A percentile compares a stretch with the other conserved stretches of the same genome.
These are phyloP conservation scores for Infundibulicybe gibba DNA, from an alignment of 768 basidiomycete species.

Conservation along the genomic window DNA sequence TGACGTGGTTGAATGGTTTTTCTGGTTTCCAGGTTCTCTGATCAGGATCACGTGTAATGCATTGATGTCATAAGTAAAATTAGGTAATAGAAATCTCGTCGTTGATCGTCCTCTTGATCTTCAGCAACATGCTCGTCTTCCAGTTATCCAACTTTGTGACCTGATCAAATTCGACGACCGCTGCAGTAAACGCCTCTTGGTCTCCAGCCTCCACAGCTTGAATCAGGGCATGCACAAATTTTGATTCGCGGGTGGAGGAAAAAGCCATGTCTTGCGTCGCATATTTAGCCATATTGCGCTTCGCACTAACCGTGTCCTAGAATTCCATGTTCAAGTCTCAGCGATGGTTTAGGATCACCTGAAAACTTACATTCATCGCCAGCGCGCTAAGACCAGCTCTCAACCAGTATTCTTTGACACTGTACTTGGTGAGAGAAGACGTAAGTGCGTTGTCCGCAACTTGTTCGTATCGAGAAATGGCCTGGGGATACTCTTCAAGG, in stretches of 20 bases:
- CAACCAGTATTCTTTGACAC: constrained; percentile 98
- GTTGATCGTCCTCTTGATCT: constrained; percentile 83
- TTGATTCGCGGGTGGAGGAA: constrained; percentile 84
- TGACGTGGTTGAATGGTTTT: background rate
- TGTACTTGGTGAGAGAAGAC: constrained; percentile 92
- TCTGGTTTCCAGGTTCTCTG: too few relatives aligned
- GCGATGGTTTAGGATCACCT: background rate
- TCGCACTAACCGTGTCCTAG: constrained; percentile 83
- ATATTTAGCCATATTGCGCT: constrained; percentile 77
- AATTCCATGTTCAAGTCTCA: background rate
- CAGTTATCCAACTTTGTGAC: constrained; percentile 92
- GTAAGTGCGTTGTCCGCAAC: constrained; percentile 82
- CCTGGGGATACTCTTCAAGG: constrained; percentile 78
- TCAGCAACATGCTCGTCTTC: constrained; percentile 90
- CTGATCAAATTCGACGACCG: constrained; percentile 91
- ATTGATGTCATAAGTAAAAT: background rate
- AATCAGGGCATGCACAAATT: constrained; percentile 75
- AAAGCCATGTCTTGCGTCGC: constrained; percentile 83
- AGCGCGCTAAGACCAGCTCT: constrained; percentile 83
- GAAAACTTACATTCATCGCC: constrained; percentile 70
- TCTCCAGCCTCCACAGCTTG: constrained; percentile 61
- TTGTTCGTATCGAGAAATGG: constrained; percentile 86
- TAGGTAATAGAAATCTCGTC: constrained; percentile 36
- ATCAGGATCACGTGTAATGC: constrained; percentile 2
- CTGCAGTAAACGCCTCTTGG: constrained; percentile 65